phyloP scores from a whole-genome alignment of 495 filamentous ascomycete genomes.

The Penicillium longicatenatum region DNA sequence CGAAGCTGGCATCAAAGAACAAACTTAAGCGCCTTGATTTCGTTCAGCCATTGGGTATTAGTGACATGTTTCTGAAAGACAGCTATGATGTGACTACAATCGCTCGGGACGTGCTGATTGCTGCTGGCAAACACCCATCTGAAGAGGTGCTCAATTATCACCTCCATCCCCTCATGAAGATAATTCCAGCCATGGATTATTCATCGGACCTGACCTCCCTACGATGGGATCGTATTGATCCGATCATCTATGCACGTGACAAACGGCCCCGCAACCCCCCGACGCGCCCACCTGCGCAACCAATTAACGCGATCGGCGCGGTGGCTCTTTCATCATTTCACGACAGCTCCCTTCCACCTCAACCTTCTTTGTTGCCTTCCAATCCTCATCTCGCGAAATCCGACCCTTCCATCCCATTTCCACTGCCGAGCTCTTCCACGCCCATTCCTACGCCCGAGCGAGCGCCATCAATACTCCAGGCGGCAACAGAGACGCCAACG shows the following conservation, averaged over 20 bases:
- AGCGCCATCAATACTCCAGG: not conserved
- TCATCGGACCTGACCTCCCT: slow-evolving; percentile 61
- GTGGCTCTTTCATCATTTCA: not conserved
- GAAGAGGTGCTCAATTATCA: slow-evolving; percentile 61
- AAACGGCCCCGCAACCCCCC: not conserved
- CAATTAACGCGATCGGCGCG: not conserved
- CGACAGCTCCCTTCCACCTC: not conserved
- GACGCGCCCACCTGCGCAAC: not conserved
- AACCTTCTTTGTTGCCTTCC: not conserved
- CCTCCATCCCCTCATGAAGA: slow-evolving; percentile 47
- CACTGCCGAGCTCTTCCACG: not conserved
- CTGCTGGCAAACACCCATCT: slow-evolving; percentile 59
- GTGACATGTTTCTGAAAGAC: slow-evolving; percentile 43
- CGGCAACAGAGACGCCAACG: not conserved
- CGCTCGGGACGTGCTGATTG: slow-evolving; percentile 65
- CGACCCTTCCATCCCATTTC: not conserved
- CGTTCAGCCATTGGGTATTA: slow-evolving; percentile 45
- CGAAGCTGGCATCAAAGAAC: not conserved
- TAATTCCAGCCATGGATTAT: slow-evolving; percentile 41
- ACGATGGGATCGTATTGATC: slow-evolving; percentile 68
- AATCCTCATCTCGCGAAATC: not conserved
- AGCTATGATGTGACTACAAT: slow-evolving; percentile 64
- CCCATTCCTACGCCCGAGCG: not conserved
- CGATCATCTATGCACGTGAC: not conserved
- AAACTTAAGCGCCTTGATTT: slow-evolving; percentile 25